Conservation (phyloP, 2,329 filamentous ascomycete genomes). For the Botrytis elliptica region DNA sequence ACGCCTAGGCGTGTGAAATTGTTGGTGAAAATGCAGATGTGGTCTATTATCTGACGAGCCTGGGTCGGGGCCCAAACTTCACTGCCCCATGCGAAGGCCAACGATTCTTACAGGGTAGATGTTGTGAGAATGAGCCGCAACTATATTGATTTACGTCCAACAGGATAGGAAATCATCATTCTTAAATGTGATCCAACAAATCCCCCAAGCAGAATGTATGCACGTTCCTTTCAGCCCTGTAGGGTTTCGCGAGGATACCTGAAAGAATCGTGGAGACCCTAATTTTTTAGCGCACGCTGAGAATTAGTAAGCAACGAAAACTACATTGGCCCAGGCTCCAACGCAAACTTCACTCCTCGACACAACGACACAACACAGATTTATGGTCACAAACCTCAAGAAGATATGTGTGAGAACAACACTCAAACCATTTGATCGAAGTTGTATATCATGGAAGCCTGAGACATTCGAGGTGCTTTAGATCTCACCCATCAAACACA, state of each 20-base stretch:
- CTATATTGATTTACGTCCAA: neutral
- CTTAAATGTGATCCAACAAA: neutral
- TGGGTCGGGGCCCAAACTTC: neutral
- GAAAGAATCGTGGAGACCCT: neutral
- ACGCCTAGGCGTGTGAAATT: neutral
- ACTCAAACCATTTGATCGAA: too few relatives aligned
- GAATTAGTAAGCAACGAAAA: neutral
- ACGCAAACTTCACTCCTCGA: neutral
- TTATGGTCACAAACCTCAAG: neutral
- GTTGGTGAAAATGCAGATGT: neutral
- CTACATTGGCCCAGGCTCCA: neutral
- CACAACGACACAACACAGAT: neutral
- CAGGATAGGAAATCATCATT: too few relatives aligned
- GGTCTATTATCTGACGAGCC: neutral
- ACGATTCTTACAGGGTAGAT: neutral
- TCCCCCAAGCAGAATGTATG: neutral
- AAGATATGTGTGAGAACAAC: neutral
- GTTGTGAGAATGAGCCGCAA: neutral
- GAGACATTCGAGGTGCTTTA: neutral
- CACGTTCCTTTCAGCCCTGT: neutral
- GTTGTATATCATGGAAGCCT: neutral
- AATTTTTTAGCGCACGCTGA: neutral
- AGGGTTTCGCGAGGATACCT: neutral
- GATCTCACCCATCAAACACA: too few relatives aligned
- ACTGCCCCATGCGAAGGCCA: neutral